Evolutionary conservation across 495 filamentous ascomycete genomes (phyloP).

Genomic region (Xeromyces bisporus): DNA sequence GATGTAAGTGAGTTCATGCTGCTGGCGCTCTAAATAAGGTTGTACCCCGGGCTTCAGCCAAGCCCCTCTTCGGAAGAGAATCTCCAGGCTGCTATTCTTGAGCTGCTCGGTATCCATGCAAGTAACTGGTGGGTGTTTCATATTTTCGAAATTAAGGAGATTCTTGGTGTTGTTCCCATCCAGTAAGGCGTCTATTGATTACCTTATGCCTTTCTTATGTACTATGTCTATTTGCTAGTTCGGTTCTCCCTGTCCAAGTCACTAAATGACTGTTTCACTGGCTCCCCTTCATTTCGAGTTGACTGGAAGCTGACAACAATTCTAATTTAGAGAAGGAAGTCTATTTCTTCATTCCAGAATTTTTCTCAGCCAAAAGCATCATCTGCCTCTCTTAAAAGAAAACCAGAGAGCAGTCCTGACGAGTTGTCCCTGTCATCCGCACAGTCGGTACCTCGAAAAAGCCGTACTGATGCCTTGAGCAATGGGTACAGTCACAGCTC

Average conservation of each 20-base stretch:
- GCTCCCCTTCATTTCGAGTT: background rate
- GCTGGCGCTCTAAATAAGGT: background rate
- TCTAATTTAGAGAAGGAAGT: background rate
- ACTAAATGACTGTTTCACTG: background rate
- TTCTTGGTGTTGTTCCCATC: background rate
- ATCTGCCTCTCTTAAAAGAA: slow-evolving; percentile 6
- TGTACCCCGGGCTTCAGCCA: background rate
- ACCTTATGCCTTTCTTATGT: background rate
- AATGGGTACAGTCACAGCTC: no score
- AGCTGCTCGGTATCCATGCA: no score
- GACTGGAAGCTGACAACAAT: background rate
- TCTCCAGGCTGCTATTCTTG: no score
- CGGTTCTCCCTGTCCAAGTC: background rate
- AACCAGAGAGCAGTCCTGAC: slow-evolving; percentile 2
- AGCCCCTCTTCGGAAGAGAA: background rate
- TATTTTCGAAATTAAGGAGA: background rate
- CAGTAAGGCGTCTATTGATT: background rate
- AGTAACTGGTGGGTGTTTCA: no score
- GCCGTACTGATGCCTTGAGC: no score
- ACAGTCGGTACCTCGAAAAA: no score
- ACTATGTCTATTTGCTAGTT: background rate
- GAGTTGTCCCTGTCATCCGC: background rate
- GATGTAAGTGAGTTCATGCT: background rate
- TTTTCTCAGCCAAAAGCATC: slow-evolving; percentile 4
- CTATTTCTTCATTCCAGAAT: slow-evolving; percentile 1